Base-by-base conservation (phyloP, 306 rosid species). In the Vachellia pachyceras region DNA sequence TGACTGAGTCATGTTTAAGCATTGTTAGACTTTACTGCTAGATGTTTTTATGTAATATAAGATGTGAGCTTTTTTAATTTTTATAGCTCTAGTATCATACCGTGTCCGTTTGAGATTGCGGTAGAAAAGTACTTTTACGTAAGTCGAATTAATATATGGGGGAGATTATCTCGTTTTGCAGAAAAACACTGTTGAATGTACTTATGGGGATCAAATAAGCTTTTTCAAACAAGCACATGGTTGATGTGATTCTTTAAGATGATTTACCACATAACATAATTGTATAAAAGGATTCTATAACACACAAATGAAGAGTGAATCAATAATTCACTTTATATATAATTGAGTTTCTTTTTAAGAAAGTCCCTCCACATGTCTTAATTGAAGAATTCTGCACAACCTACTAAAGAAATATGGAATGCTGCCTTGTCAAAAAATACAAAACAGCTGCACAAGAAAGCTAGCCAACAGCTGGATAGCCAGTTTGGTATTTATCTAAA, bases 371-470 rank as follows among this genome's bases (percentile, higher is more conserved):
- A 11, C 40, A n/a, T 58, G 44, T 55, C 81, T 41, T 2, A 60
- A 77, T 82, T 25, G 67, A 29, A 60, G 67, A 60, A 23, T 61
- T 58, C 17, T 23, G 17, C 37, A 29, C 68, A 29, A 61, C 7
- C n/a, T 4, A 61, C 41, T 2, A 61, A n/a, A 29, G 68, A 61
- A 23, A 11, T 60, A 76, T 64, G 69, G 64, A 76, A 70, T 75
- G 77, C 23, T 75, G 67, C 76, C 39, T 69, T 47, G 66, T 41
- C 69, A 55, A 75, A 44, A 71, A 64, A 44, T 69, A 63, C 52
- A 52, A 54, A 61, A 69, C 79, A 44, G 72, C 33, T 83, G 69
- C 66, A 76, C 18, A 42, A 74, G 60, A 47, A 37, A 47, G 69
- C 78, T 73, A 25, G 65, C 64, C 73, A 22, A 47, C 14, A 40